Percentiles rank a stretch among this genome's conserved stretches.
phyloP scores from a whole-genome alignment of 371 early-diverging fungal genomes.

The Apophysomyces ossiformis region DNA sequence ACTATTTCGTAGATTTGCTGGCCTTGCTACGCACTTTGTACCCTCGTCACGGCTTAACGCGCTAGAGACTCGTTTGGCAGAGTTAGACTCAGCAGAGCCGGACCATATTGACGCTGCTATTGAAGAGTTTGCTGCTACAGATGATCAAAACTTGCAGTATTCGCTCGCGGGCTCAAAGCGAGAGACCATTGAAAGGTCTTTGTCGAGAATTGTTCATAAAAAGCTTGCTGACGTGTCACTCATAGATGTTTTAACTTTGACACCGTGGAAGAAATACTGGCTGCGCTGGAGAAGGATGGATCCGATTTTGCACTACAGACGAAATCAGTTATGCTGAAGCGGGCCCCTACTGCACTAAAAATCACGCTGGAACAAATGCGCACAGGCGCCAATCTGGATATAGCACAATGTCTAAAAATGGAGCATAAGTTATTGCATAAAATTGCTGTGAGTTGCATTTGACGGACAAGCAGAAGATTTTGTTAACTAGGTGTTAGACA shows the following conservation, averaged over 20 bases:
- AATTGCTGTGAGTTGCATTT: conserved; percentile 53
- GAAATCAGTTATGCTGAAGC: conserved; percentile 52
- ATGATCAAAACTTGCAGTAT: background rate
- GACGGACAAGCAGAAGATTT: background rate
- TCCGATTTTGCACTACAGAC: conserved; percentile 71
- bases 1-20: conserved; percentile 65
- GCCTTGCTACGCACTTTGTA: conserved; percentile 91
- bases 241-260: conserved; percentile 73
- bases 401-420: conserved; percentile 61
- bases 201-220: background rate
- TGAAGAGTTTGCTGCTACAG: conserved; percentile 77
- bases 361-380: conserved; percentile 79
- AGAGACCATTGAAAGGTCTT: conserved; percentile 11
- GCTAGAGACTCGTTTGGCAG: conserved; percentile 75
- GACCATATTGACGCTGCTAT: conserved; percentile 80
- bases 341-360: conserved; percentile 83
- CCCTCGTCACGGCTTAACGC: conserved; percentile 75
- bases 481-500: conserved; percentile 27
- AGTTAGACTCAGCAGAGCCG: conserved; percentile 70
- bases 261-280: conserved; percentile 77
- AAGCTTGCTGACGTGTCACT: background rate
- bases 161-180: background rate
- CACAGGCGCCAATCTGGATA: conserved; percentile 47
- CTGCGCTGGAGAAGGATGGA: conserved; percentile 50
- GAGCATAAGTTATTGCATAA: conserved; percentile 74